Evolutionary conservation across 108 stramenopile species (phyloP).

Genomic region (Craspedostauros australis): DNA sequence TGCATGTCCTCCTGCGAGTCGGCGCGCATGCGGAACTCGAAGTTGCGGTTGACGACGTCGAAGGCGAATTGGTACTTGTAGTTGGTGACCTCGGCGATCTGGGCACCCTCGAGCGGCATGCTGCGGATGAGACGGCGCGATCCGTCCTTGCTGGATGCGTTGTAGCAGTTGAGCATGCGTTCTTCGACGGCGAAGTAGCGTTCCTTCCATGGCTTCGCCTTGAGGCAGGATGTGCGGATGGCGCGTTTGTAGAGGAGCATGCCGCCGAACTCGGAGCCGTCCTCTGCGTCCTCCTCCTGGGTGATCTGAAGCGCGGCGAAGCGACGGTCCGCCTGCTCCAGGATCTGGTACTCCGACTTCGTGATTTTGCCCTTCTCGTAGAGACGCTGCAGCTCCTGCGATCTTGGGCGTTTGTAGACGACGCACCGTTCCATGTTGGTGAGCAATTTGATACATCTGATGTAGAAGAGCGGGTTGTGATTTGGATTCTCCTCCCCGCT

Average conservation of each 20-base stretch:
- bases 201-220: conserved; percentile 80
- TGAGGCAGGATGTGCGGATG: conserved; percentile 57
- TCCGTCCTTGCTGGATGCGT: conserved; percentile 11
- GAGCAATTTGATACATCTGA: conserved; percentile 88
- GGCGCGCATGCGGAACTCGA: conserved; percentile 73
- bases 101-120: conserved; percentile 85
- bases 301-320: conserved; percentile 86
- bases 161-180: conserved; percentile 92
- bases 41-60: conserved; percentile 59
- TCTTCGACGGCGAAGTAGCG: conserved; percentile 92
- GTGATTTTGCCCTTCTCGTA: conserved; percentile 89
- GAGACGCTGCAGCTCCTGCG: conserved; percentile 75
- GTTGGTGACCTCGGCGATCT: conserved; percentile 28
- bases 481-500: conserved; percentile 77
- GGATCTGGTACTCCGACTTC: conserved; percentile 69
- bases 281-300: conserved; percentile 24
- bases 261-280: conserved; percentile 47
- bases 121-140: conserved; percentile 52
- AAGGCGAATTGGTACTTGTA: conserved; percentile 62
- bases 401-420: conserved; percentile 77
- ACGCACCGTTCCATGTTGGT: conserved; percentile 92
- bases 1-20: conserved; percentile 49
- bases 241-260: conserved; percentile 75
- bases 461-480: conserved; percentile 85
- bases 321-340: conserved; percentile 91